A percentile compares a stretch with the other conserved stretches of the same genome.
Evolutionary conservation across 1,284 basidiomycete genomes (phyloP).

Genomic region (Ustilago curta): DNA sequence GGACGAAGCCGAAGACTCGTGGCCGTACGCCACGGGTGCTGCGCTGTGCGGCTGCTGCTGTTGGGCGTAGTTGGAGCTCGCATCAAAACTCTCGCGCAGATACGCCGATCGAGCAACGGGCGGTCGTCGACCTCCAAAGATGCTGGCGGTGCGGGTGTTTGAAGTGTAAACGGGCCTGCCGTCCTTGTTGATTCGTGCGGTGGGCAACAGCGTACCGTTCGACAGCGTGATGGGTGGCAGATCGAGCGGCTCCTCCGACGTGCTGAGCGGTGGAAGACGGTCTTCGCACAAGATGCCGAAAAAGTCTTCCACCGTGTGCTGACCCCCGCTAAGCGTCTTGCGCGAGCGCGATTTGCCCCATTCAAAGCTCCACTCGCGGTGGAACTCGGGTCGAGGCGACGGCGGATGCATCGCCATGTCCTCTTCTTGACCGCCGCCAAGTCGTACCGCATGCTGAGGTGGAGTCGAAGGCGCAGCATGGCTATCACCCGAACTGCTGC

Average conservation of each 20-base stretch:
- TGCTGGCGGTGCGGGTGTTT: slow-evolving; percentile 17
- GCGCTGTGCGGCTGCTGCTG: slow-evolving; percentile 2
- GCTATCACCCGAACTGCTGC: slow-evolving; percentile 48
- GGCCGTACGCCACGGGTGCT: slow-evolving; percentile 12
- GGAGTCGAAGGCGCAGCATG: slow-evolving; percentile 41
- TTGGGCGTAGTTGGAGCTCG: neutral
- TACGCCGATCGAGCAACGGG: slow-evolving; percentile 57
- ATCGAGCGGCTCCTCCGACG: slow-evolving; percentile 51
- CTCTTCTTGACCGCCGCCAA: neutral
- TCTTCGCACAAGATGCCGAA: slow-evolving; percentile 57
- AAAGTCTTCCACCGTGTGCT: slow-evolving; percentile 57
- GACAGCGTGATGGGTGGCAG: slow-evolving; percentile 57
- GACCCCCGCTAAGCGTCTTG: slow-evolving; percentile 4
- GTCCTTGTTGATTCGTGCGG: slow-evolving; percentile 33
- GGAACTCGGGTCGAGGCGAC: slow-evolving; percentile 58
- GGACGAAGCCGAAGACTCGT: slow-evolving; percentile 20
- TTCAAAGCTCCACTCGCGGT: slow-evolving; percentile 61
- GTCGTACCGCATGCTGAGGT: slow-evolving; percentile 17
- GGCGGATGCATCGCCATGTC: slow-evolving; percentile 10
- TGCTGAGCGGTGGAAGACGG: slow-evolving; percentile 49
- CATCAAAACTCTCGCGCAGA: slow-evolving; percentile 50
- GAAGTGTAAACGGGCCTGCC: slow-evolving; percentile 21
- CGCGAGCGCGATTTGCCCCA: slow-evolving; percentile 31
- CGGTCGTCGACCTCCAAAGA: slow-evolving; percentile 40
- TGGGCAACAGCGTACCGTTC: slow-evolving; percentile 29